Evolutionary conservation across 257 asterid species (phyloP).

Genomic region (Penstemon davidsonii): DNA sequence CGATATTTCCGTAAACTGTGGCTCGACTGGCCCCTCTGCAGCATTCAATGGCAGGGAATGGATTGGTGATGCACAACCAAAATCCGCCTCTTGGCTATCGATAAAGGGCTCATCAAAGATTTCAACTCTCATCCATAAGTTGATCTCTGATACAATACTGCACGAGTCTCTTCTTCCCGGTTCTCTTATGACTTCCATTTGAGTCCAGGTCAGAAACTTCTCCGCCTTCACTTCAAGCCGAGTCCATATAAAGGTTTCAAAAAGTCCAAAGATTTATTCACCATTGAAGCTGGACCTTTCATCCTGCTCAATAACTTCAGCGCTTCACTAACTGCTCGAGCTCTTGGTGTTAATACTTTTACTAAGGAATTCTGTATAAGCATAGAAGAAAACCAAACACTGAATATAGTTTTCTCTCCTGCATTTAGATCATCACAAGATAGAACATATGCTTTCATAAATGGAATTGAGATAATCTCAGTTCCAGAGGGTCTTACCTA

Average conservation of each 20-base stretch:
- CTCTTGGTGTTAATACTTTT: conserved; percentile 17
- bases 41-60: conserved; percentile 43
- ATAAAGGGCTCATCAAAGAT: too few species aligned
- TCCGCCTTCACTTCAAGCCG: conserved; percentile 22
- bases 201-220: conserved; percentile 30
- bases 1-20: conserved; percentile 44
- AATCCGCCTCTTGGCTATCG: too few species aligned
- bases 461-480: conserved; percentile 40
- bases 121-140: too few species aligned
- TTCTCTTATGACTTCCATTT: conserved; percentile 30
- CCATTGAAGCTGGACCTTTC: conserved; percentile 9
- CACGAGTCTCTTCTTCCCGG: too few species aligned
- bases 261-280: conserved; percentile 5
- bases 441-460: conserved; percentile 33
- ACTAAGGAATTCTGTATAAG: conserved; percentile 27
- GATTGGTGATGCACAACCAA: conserved; percentile 46
- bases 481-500: conserved; percentile 23
- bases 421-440: background rate
- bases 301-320: conserved; percentile 18
- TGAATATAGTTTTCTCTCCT: conserved; percentile 24
- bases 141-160: too few species aligned
- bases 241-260: conserved; percentile 13
- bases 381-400: conserved; percentile 24
- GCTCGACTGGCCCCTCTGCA: conserved; percentile 28
- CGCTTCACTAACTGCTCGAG: conserved; percentile 22